Evolutionary conservation across 768 basidiomycete species (phyloP).

Genomic region (Crepidotus variabilis): DNA sequence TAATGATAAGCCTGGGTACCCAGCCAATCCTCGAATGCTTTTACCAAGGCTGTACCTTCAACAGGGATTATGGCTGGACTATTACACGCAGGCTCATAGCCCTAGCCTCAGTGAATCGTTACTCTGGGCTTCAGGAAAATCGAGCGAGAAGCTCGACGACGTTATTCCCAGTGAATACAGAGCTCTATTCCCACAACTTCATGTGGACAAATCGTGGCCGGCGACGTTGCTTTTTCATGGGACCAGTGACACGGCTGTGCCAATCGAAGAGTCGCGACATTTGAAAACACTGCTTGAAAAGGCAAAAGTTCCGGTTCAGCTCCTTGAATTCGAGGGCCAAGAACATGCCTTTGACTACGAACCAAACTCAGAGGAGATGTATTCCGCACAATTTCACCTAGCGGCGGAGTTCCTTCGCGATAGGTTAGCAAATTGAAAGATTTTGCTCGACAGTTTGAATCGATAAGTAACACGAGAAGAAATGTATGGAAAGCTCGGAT

Average conservation of each 20-base stretch:
- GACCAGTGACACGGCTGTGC: slow-evolving; percentile 42
- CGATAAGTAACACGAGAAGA: neutral
- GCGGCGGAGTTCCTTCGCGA: neutral
- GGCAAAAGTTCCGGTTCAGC: slow-evolving; percentile 30
- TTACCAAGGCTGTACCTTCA: slow-evolving; percentile 57
- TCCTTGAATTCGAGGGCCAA: slow-evolving; percentile 35
- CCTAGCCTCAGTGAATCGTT: slow-evolving; percentile 47
- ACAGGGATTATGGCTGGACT: slow-evolving; percentile 53
- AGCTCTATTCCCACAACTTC: slow-evolving; percentile 46
- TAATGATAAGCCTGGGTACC: slow-evolving; percentile 50
- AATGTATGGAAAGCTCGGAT: neutral
- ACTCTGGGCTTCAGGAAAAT: slow-evolving; percentile 16
- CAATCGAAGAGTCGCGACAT: slow-evolving; percentile 33
- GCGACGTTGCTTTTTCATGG: slow-evolving; percentile 50
- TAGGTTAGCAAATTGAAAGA: neutral
- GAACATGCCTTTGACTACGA: slow-evolving; percentile 60
- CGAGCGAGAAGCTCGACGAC: slow-evolving; percentile 5
- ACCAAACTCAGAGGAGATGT: slow-evolving; percentile 33
- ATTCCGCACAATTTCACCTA: neutral
- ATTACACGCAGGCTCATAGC: slow-evolving; percentile 45
- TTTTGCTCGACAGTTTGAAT: neutral
- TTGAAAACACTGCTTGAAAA: slow-evolving; percentile 29
- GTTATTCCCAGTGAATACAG: slow-evolving; percentile 31
- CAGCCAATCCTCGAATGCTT: slow-evolving; percentile 60
- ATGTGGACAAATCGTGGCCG: slow-evolving; percentile 39